phyloP scores from a whole-genome alignment of 768 basidiomycete species.

The Termitomyces bulborhizus region DNA sequence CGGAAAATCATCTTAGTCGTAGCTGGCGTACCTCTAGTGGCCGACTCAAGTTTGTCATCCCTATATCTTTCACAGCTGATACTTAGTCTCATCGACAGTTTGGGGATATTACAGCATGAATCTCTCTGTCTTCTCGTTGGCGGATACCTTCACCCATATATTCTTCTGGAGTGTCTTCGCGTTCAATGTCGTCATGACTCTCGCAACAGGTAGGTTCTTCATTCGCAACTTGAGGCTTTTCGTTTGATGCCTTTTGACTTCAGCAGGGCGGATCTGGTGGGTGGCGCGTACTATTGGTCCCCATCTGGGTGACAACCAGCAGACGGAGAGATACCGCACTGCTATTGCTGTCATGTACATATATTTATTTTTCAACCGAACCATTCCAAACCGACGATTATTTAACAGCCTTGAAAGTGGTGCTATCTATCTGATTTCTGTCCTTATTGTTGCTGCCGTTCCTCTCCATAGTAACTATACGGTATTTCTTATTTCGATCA shows the following conservation, averaged over 20 bases:
- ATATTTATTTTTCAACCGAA: neutral
- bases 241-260: neutral
- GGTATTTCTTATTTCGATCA: conserved; percentile 1
- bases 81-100: conserved; percentile 7
- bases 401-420: conserved; percentile 20
- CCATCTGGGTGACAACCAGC: neutral
- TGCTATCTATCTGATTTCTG: conserved; percentile 18
- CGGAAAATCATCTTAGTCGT: conserved; percentile 2
- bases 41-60: conserved; percentile 23
- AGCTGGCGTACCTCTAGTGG: conserved; percentile 18
- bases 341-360: conserved; percentile 12
- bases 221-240: neutral
- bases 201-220: conserved; percentile 16
- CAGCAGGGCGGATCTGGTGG: conserved; percentile 15
- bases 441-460: conserved; percentile 14
- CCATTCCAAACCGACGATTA: neutral
- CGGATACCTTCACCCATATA: conserved; percentile 4
- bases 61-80: neutral
- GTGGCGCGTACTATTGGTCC: conserved; percentile 5
- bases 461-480: conserved; percentile 3
- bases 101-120: conserved; percentile 16
- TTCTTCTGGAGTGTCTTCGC: conserved; percentile 21
- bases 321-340: conserved; percentile 8
- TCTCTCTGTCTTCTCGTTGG: neutral
- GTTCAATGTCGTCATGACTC: conserved; percentile 16